Base-by-base conservation (phyloP, 805 yeast genomes). In the Wickerhamiella sergipiensis region DNA sequence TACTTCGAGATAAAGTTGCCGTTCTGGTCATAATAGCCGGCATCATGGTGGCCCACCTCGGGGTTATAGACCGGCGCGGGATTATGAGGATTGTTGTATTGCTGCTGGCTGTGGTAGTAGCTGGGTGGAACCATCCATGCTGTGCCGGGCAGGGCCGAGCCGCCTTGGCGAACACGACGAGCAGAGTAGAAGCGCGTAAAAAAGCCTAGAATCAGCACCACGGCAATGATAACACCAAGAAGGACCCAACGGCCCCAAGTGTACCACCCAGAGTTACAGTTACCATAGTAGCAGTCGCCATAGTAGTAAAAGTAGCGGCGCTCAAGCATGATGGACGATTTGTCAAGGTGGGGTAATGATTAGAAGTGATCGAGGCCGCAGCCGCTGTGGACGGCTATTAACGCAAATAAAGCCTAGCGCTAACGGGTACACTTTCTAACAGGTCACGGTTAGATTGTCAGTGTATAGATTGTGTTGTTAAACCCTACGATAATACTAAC, bases 41-140 rank as follows among this genome's bases (percentile, higher is more conserved):
- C 77, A 62, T 88, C 95, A 62, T 63, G 44, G 51, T 50, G 58
- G 45, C 62, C 60, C 6, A 59, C 54, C 23, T 58, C 52, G 10
- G 63, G 58, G 31, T 66, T 59, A 50, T 65, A 65, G 12, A 57
- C 57, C 2, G 55, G 55, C 13, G 56, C 55, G 17, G 36, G 36
- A 5, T 21, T 22, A 9, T 9, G 12, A 12, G 33, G 15, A 15
- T 51, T 52, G 40, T 55, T 31, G 46, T 71, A 72, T 56, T 78
- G 75, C 48, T 68, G 70, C 58, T 83, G 84, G 1, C 87, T 76
- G 46, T 56, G 61, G 52, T 61, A 53, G 61, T 85, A 85, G 10
- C 81, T 72, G 0, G 94, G 94, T 7, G 95, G 95, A 0, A 92
- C 83, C 70, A 87, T 78, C 94, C 94, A 84, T 9, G 83, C 77